phyloP scores from a whole-genome alignment of 2,329 filamentous ascomycete genomes.

The Pleurostoma richardsiae region DNA sequence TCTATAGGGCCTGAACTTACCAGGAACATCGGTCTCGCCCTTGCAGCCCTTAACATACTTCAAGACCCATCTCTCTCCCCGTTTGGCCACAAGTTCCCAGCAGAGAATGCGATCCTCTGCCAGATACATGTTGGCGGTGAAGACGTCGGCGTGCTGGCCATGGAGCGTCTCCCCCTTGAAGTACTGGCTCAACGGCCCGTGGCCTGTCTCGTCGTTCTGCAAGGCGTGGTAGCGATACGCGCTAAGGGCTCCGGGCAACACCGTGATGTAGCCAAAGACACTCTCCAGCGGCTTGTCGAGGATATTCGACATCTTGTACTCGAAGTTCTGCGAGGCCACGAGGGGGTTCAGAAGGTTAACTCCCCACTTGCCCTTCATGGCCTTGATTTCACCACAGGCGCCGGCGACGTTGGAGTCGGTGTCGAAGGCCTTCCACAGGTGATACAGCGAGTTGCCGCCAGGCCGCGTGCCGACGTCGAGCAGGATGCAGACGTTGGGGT shows the following conservation, averaged over 20 bases:
- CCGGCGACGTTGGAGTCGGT: slow-evolving; percentile 96
- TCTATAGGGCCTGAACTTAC: slow-evolving; percentile 43
- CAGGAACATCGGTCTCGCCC: slow-evolving; percentile 95
- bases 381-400: slow-evolving; percentile 95
- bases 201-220: slow-evolving; percentile 93
- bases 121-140: slow-evolving; percentile 94
- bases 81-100: slow-evolving; percentile 94
- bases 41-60: slow-evolving; percentile 97
- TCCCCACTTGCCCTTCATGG: slow-evolving; percentile 85
- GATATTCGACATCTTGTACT: slow-evolving; percentile 99
- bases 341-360: slow-evolving; percentile 85
- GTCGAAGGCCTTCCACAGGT: slow-evolving; percentile 98
- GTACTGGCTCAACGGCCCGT: slow-evolving; percentile 93
- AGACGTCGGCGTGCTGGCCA: slow-evolving; percentile 92
- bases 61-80: slow-evolving; percentile 91
- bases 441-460: slow-evolving; percentile 85
- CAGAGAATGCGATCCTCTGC: slow-evolving; percentile 87
- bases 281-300: slow-evolving; percentile 95
- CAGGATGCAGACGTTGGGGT: slow-evolving; percentile 93
- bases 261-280: slow-evolving; percentile 97
- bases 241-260: slow-evolving; percentile 88
- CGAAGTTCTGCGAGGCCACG: slow-evolving; percentile 96
- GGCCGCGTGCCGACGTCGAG: slow-evolving; percentile 95
- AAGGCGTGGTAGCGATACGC: slow-evolving; percentile 94
- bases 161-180: slow-evolving; percentile 99